Evolutionary conservation across 75 land plant species (phyloP), one percentile per base, ranked within the genome.

Genomic region (Picea sitchensis): DNA sequence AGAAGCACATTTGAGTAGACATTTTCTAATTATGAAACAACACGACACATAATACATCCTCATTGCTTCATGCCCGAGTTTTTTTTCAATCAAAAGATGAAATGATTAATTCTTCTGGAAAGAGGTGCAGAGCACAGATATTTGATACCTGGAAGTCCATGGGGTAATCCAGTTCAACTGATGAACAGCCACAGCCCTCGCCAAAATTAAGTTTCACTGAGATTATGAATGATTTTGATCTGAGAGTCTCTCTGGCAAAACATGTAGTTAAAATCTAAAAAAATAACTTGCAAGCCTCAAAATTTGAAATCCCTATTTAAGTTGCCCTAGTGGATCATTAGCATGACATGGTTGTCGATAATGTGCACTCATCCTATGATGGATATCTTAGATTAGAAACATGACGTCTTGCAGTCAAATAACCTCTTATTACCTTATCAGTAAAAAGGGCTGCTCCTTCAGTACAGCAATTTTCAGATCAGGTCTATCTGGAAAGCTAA

Each of bases 151-250:
- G 83, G 73, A 88, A 95, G 79, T 90, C 65, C 47, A 95, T 65
- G 26, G 91, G 87, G 65, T 88, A 82, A 65, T 86, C 85, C 58
- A 93, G 86, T 23, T 83, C 68, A 62, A 83, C 81, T 57, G 64
- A 65, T 64, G 80, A 63, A 82, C 96, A 91, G 21, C 83, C 91
- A 84, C 92, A 93, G 15, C 96, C 92, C 36, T 90, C 91, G 38
- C 86, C 89, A 78, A 95, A 88, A 76, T 93, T 90, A 61, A 93
- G 85, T 59, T 85, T 89, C 83, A 95, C 60, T 30, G 86, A 14
- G 73, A 93, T 79, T 31, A 82, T 91, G 78, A 93, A 80, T 58
- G 83, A 67, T 80, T 81, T 88, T 36, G 78, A 54, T 41, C 72
- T 80, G 76, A 76, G 30, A 34, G 87, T 91, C 77, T 89, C 88